phyloP scores from a whole-genome alignment of 2,329 filamentous ascomycete species.

The Mycocentrospora acerina region DNA sequence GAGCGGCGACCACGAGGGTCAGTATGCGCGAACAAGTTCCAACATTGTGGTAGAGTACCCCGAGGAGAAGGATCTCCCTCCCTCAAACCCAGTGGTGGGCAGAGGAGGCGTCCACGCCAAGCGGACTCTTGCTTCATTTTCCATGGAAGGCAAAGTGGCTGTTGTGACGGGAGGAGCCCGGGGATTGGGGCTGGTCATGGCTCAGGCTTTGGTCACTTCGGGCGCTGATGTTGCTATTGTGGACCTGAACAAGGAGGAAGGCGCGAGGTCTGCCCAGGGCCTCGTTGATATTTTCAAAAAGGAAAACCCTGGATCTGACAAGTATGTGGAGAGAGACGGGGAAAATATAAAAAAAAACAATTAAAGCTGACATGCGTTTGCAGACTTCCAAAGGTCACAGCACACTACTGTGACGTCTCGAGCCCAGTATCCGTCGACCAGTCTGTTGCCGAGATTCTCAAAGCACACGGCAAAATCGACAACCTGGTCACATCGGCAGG shows the following conservation, averaged over 20 bases:
- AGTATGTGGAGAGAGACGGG: constrained; percentile 48
- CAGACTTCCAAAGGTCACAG: constrained; percentile 78
- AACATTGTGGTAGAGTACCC: constrained; percentile 78
- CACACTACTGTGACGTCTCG: constrained; percentile 86
- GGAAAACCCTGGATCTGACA: constrained; percentile 74
- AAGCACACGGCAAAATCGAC: constrained; percentile 79
- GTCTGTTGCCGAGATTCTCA: constrained; percentile 69
- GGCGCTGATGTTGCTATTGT: constrained; percentile 90
- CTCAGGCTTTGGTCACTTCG: constrained; percentile 83
- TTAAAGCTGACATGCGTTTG: constrained; percentile 1
- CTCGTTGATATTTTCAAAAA: constrained; percentile 74
- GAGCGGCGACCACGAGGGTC: constrained; percentile 59
- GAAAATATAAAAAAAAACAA: too few relatives aligned
- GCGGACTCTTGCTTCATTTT: constrained; percentile 82
- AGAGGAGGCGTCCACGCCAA: constrained; percentile 80
- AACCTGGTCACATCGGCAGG: constrained; percentile 94
- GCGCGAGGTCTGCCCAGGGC: constrained; percentile 70
- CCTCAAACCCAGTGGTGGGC: constrained; percentile 69
- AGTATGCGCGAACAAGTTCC: constrained; percentile 78
- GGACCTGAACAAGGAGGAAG: constrained; percentile 90
- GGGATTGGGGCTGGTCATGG: constrained; percentile 89
- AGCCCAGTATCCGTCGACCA: constrained; percentile 74
- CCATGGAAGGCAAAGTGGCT: constrained; percentile 78
- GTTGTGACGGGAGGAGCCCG: constrained; percentile 89
- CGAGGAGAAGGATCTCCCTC: constrained; percentile 70